Base-by-base conservation (phyloP, 2,329 filamentous ascomycete species). In the Aspergillus piperis region DNA sequence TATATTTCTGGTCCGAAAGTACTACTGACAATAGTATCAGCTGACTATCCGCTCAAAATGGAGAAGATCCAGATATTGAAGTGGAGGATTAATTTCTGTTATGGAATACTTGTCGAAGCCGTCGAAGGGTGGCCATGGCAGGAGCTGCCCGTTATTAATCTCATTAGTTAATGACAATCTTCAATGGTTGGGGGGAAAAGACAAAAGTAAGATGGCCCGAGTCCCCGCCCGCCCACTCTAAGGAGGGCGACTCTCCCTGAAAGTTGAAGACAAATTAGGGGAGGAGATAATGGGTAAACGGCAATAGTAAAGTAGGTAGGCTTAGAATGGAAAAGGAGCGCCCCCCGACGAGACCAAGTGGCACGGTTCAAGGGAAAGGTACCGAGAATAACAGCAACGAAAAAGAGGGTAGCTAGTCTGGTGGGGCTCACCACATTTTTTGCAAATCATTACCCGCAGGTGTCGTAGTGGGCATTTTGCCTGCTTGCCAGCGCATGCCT, bases 401-500 rank as follows among this genome's bases (percentile, higher is more conserved):
- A 67, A 66, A 67, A 66, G 52, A 60, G 36, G 57, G 36, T 48
- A 48, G 57, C 41, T 49, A 56, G 56, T 36, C 13, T 39, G 60
- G 58, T 60, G 59, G 61, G 50, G 38, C 60, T 50, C 59, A 60
- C 53, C 64, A 62, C 55, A 59, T 53, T 58, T 62, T 50, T 58
- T 63, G 65, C 65, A 67, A 64, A 68, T 68, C 66, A 68, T 65
- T 65, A 58, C 59, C 66, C 60, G 60, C 63, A 55, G 59, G 54
- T 62, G 60, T 65, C 57, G 58, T 62, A 55, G 60, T 63, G 51
- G 48, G 49, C 60, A 64, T 66, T 64, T 52, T 57, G 42, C 23
- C 53, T 54, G 60, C 44, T 56, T 63, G 59, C 63, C 60, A 62
- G 50, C 57, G 55, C 58, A 64, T 65, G 60, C 50, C 65, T 60